phyloP scores from a whole-genome alignment of 495 filamentous ascomycete genomes.

The Neurospora sp. region DNA sequence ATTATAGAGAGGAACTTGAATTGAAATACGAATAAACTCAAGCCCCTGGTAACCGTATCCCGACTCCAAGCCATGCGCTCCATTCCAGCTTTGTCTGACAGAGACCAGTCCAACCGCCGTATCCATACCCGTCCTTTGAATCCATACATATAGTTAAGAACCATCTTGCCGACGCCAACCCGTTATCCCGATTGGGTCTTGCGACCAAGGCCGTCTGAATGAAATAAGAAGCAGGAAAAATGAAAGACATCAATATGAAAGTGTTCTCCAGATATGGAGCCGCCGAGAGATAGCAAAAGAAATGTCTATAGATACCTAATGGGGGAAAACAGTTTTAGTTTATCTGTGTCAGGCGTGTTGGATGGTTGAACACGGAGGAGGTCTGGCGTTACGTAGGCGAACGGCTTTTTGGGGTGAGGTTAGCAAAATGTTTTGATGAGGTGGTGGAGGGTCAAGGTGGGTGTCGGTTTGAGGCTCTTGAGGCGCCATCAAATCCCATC shows the following conservation, averaged over 20 bases:
- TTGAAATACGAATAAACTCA: background rate
- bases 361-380: background rate
- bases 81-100: background rate
- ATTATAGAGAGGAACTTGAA: background rate
- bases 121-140: background rate
- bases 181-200: background rate
- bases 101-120: background rate
- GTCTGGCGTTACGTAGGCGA: background rate
- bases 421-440: background rate
- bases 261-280: background rate
- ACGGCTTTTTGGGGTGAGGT: background rate
- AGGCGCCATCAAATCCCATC: conserved; percentile 41
- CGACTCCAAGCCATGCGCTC: background rate
- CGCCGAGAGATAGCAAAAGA: background rate
- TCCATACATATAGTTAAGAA: background rate
- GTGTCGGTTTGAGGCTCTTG: background rate
- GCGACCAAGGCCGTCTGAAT: background rate
- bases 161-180: background rate
- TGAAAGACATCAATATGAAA: background rate
- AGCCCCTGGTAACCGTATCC: background rate
- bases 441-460: background rate
- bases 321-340: background rate
- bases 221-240: background rate
- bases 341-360: background rate
- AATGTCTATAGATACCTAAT: background rate